Base-by-base conservation (phyloP, 768 basidiomycete species). In the Phylloporus sp. region DNA sequence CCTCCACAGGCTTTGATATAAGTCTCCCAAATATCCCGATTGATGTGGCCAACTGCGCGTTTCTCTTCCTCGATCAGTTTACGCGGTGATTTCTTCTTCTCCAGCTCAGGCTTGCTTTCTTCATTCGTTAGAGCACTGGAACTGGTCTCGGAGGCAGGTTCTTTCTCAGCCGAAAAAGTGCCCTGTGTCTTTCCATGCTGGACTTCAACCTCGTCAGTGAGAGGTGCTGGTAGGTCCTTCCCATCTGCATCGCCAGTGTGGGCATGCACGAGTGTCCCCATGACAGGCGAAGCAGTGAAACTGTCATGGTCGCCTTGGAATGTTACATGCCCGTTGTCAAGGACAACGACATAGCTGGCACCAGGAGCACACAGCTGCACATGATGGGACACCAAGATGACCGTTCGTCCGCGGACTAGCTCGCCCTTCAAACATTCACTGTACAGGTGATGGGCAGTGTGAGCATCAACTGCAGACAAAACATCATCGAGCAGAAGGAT, bases 311-410 rank as follows among this genome's bases (percentile, higher is more conserved):
- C 75, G 28, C 94, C 94, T 51, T 83, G 76, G 68, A 85, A 95
- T 41, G 79, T 72, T 13, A 94, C 78, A n/a, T 81, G 80, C 27
- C 79, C 80, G 47, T 74, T 72, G 28, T 92, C 89, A 27, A 93
- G 75, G 12, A 87, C 84, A 34, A 95, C 88, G 57, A 97, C 77
- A 67, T 91, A 95, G 23, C 71, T 73, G 2, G 95, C 91, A 27
- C 81, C 86, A 1, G 89, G 82, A 3, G 83, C 78, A 61, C 91
- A 93, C 5, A 98, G 77, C 62, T 93, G 88, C 29, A 97, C 88
- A 62, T 95, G 93, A 63, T 99, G 95, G 3, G 95, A 97, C 45
- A 97, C 93, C 23, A 98, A 76, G 40, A 97, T 76, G 44, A 95
- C 72, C 1, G 95, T 97, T 42, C 94, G 78, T 16, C 81, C 84